These are phyloP conservation scores for Lycium ferocissimum DNA, from an alignment of 257 asterid genomes.

Conservation along the genomic window DNA sequence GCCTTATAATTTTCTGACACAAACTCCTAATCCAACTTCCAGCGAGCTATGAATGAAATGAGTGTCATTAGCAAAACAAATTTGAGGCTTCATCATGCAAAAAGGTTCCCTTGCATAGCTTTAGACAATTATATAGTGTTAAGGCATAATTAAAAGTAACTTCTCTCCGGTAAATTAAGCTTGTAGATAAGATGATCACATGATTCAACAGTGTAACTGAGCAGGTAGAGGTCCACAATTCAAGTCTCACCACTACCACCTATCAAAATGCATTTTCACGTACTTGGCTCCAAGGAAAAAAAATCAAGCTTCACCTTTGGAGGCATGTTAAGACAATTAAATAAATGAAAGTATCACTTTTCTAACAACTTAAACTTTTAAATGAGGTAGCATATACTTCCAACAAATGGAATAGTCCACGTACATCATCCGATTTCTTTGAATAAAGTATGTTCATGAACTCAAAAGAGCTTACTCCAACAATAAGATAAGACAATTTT, in stretches of 20 bases:
- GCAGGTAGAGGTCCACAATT: background rate
- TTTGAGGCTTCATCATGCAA: background rate
- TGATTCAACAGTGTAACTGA: background rate
- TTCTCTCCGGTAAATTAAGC: background rate
- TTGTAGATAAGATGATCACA: background rate
- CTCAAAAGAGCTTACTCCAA: background rate
- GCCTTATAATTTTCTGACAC: background rate
- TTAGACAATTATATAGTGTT: background rate
- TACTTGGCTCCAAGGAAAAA: background rate
- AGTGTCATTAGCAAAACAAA: conserved; percentile 11
- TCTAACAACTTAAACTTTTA: background rate
- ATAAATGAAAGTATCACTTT: background rate
- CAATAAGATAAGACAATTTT: background rate
- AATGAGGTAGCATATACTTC: conserved; percentile 14
- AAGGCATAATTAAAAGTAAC: background rate
- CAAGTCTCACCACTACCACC: background rate
- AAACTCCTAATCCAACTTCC: conserved; percentile 1
- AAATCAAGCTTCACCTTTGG: background rate
- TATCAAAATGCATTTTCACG: background rate
- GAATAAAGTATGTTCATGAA: background rate
- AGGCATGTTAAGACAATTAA: background rate
- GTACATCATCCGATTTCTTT: background rate
- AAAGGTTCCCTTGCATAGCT: background rate
- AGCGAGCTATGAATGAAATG: background rate
- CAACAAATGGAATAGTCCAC: background rate